These are phyloP conservation scores for Geotrichum restrictum DNA, from an alignment of 1,139 yeast genomes.

Conservation along the genomic window DNA sequence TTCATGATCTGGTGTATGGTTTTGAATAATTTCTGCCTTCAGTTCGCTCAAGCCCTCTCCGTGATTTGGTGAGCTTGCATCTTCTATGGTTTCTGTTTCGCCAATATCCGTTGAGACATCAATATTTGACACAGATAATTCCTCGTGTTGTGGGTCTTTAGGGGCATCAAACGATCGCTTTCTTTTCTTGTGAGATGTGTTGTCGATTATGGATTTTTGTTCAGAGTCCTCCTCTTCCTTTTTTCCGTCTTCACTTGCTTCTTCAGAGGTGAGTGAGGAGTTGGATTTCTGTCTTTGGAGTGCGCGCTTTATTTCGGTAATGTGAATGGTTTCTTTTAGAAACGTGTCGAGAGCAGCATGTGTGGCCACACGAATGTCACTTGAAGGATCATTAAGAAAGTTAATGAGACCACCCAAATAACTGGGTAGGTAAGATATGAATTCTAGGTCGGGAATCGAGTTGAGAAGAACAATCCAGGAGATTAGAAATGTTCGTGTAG, in stretches of 20 bases:
- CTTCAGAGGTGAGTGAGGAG: not conserved
- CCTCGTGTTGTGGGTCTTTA: too few species aligned
- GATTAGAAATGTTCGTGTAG: conserved; percentile 83
- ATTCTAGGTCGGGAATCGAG: conserved; percentile 86
- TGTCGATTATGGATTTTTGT: too few species aligned
- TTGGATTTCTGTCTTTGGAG: conserved; percentile 17
- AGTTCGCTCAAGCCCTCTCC: not conserved
- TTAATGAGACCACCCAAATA: conserved; percentile 81
- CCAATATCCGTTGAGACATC: not conserved
- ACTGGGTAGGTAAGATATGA: conserved; percentile 81
- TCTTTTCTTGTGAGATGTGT: too few species aligned
- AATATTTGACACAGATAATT: too few species aligned
- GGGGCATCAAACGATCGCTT: too few species aligned
- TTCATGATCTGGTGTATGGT: not conserved
- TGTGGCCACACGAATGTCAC: conserved; percentile 83
- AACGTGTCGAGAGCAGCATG: conserved; percentile 71
- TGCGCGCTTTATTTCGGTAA: conserved; percentile 60
- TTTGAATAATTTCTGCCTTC: not conserved
- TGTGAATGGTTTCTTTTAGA: conserved; percentile 72
- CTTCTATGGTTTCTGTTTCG: not conserved
- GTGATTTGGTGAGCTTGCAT: not conserved
- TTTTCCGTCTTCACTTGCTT: not conserved
- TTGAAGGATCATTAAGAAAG: conserved; percentile 76
- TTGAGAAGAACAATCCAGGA: conserved; percentile 90
- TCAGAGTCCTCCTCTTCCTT: too few species aligned